Percentiles rank a stretch among this genome's conserved stretches.
phyloP scores from a whole-genome alignment of 257 asterid genomes.

The Fraxinus anomala region DNA sequence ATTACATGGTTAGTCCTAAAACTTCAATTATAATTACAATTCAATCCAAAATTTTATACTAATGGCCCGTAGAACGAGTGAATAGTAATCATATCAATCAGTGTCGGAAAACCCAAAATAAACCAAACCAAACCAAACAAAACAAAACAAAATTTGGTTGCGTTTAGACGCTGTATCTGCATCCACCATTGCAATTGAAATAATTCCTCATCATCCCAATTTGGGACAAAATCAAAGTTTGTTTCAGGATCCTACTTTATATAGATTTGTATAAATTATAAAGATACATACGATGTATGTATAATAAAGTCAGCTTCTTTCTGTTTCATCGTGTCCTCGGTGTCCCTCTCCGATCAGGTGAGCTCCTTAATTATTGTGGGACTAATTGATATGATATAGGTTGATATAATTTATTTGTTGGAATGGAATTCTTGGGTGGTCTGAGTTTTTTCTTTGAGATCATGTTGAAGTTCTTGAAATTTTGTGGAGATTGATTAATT shows the following conservation, averaged over 20 bases:
- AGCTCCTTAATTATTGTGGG: slow-evolving; percentile 8
- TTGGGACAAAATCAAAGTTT: not conserved
- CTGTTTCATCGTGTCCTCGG: slow-evolving; percentile 25
- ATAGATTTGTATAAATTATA: not conserved
- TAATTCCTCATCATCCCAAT: not conserved
- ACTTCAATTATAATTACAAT: too few relatives aligned
- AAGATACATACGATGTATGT: not conserved
- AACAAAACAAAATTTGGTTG: not conserved
- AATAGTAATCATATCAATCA: too few relatives aligned
- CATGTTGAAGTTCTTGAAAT: not conserved
- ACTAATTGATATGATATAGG: not conserved
- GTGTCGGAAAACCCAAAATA: not conserved
- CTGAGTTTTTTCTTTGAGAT: not conserved
- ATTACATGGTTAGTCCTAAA: too few relatives aligned
- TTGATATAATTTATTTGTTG: not conserved
- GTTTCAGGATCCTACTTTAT: not conserved
- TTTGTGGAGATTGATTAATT: not conserved
- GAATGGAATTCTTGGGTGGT: not conserved
- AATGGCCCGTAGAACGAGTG: too few relatives aligned
- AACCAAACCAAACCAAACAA: not conserved
- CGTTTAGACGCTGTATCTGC: not conserved
- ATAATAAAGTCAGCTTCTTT: slow-evolving; percentile 1
- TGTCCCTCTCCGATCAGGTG: slow-evolving; percentile 28
- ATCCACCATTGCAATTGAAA: not conserved
- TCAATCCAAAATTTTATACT: too few relatives aligned